Evolutionary conservation across 2,329 filamentous ascomycete genomes (phyloP).

Genomic region (Orbilia brochopaga): DNA sequence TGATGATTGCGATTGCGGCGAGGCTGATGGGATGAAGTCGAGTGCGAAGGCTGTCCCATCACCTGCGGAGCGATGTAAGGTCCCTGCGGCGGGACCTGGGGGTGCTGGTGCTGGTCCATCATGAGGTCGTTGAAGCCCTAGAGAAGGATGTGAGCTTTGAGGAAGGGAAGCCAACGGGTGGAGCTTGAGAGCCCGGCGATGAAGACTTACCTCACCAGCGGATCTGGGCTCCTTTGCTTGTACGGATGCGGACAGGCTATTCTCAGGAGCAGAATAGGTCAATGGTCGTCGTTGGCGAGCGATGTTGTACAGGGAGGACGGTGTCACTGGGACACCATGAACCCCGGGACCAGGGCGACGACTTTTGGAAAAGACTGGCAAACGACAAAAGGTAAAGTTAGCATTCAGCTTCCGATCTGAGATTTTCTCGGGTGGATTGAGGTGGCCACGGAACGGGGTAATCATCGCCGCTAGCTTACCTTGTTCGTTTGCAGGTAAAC

Average conservation of each 20-base stretch:
- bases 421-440: background rate
- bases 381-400: conserved; percentile 36
- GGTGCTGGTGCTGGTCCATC: conserved; percentile 38
- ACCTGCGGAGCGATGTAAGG: conserved; percentile 36
- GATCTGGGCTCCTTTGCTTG: conserved; percentile 18
- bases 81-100: conserved; percentile 37
- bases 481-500: background rate
- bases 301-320: background rate
- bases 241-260: conserved; percentile 13
- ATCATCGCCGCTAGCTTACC: background rate
- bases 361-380: conserved; percentile 9
- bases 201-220: conserved; percentile 19
- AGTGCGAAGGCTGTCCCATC: conserved; percentile 28
- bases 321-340: conserved; percentile 6
- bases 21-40: conserved; percentile 1
- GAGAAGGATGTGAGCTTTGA: background rate
- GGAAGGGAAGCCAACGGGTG: background rate
- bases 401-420: conserved; percentile 13
- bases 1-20: conserved; percentile 10
- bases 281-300: conserved; percentile 23
- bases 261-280: conserved; percentile 15
- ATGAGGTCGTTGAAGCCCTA: conserved; percentile 26
- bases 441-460: background rate
- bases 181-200: conserved; percentile 1
- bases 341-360: background rate